Conservation (phyloP, 495 filamentous ascomycete species). For the Penicillium silybi region DNA sequence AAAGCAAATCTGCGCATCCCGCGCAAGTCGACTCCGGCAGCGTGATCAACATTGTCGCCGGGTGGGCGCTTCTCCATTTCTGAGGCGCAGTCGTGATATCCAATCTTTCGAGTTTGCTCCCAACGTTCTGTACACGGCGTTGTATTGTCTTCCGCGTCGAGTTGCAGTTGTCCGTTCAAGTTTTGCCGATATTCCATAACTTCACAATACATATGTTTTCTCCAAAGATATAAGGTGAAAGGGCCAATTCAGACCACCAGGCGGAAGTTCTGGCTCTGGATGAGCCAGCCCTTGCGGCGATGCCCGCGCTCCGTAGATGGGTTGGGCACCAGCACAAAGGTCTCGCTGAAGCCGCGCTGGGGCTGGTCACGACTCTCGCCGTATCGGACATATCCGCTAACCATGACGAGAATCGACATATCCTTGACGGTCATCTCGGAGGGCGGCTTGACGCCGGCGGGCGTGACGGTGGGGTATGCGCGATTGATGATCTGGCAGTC, state of each 20-base stretch:
- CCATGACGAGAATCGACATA: conserved; percentile 65
- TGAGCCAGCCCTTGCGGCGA: conserved; percentile 56
- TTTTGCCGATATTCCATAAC: neutral
- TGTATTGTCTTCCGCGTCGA: neutral
- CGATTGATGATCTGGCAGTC: conserved; percentile 74
- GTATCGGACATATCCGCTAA: conserved; percentile 64
- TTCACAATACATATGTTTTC: neutral
- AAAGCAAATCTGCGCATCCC: conserved; percentile 67
- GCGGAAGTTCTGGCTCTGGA: conserved; percentile 72
- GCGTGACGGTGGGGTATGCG: conserved; percentile 46
- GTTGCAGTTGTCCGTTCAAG: neutral
- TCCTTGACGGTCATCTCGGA: conserved; percentile 44
- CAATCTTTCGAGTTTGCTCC: neutral
- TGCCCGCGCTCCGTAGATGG: conserved; percentile 49
- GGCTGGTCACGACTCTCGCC: conserved; percentile 51
- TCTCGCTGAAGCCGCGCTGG: conserved; percentile 68
- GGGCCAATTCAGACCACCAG: conserved; percentile 43
- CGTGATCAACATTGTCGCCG: conserved; percentile 5
- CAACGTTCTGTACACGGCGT: neutral
- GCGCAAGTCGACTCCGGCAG: conserved; percentile 20
- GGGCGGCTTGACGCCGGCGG: conserved; percentile 33
- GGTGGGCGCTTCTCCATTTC: neutral
- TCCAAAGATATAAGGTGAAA: neutral
- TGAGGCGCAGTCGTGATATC: neutral
- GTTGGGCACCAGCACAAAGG: conserved; percentile 74